Conservation (phyloP, 805 yeast genomes). For the Myxozyma melibiosi region DNA sequence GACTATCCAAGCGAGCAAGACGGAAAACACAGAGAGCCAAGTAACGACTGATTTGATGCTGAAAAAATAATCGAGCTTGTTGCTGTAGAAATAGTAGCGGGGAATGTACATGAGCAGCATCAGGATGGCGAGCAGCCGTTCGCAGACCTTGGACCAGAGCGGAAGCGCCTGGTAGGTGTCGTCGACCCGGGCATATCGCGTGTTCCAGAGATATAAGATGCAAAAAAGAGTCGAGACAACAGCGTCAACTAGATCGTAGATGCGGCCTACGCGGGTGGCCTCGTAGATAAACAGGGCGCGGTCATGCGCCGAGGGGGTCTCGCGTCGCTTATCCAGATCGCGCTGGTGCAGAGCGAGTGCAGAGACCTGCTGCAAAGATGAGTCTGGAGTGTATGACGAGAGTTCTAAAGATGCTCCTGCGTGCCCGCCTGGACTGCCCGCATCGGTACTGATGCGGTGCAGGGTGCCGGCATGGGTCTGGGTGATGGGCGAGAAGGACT, state of each 20-base stretch:
- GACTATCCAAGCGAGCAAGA: constrained; percentile 14
- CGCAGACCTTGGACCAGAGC: constrained; percentile 7
- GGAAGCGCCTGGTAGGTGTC: constrained; percentile 17
- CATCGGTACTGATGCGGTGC: too few relatives aligned
- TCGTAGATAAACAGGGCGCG: constrained; percentile 14
- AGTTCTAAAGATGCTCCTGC: not conserved
- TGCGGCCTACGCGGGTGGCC: constrained; percentile 17
- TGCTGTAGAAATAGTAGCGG: constrained; percentile 5
- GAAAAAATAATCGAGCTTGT: not conserved
- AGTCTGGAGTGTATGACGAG: not conserved
- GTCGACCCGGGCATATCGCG: constrained; percentile 13
- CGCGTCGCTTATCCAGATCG: constrained; percentile 15
- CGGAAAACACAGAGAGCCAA: constrained; percentile 7
- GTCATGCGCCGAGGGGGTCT: constrained; percentile 9
- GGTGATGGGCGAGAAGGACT: not conserved
- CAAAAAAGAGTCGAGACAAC: constrained; percentile 1
- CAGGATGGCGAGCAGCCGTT: constrained; percentile 9
- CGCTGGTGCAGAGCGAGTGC: constrained; percentile 12
- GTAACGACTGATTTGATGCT: constrained; percentile 2
- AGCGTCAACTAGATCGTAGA: constrained; percentile 16
- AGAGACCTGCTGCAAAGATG: not conserved
- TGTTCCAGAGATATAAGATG: constrained; percentile 15
- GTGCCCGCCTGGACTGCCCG: not conserved
- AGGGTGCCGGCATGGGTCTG: too few relatives aligned
- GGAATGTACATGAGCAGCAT: constrained; percentile 15